Evolutionary conservation across 805 yeast genomes (phyloP), one percentile per base, ranked within the genome.

Genomic region (Metschnikowia sp.): DNA sequence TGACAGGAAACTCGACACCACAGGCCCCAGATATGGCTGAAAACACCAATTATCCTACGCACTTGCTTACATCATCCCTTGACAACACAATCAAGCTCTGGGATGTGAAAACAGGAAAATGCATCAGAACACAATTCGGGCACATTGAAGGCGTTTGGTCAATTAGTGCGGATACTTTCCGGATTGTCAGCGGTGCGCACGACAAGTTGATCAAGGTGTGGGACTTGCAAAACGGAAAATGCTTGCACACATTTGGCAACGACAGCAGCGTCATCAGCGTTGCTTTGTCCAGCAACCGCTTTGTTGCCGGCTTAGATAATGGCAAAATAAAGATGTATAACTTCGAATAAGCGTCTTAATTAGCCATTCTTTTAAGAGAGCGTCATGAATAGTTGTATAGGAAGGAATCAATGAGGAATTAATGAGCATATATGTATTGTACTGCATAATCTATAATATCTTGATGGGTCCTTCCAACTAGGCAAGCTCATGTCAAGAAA

Each of bases 81-180:
- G 98, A 91, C 65, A 90, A 90, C 66, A 91, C 97, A 7, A 89
- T 91, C 64, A 89, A 91, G 63, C 66, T 92, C 40, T 91, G 97
- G 97, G 95, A 89, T 56, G 85, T 90, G 30, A 75, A 74, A 52
- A 81, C 94, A 1, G 97, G 97, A 3, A 81, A 82, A 64, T 92
- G 98, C 61, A 80, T 90, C 10, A 76, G 97, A 48, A 94, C 99
- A 0, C 92, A 94, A 65, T 94, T 92, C 70, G 99, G 99, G 2
- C 99, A 94, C 63, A 89, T 92, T 45, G 98, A 94, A 67, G 99
- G 99, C 19, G 96, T 94, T 15, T 92, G 98, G 97, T 89, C 92
- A 37, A 86, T 94, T 47, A 89, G 94, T 13, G 96, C 97, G 0
- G 98, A 94, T 70, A 90, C 91, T 35, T 94, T 94, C 75, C 78